A percentile compares a stretch with the other conserved stretches of the same genome.
Conservation (phyloP, 352 stramenopile species). For the Pythium insidiosum region DNA sequence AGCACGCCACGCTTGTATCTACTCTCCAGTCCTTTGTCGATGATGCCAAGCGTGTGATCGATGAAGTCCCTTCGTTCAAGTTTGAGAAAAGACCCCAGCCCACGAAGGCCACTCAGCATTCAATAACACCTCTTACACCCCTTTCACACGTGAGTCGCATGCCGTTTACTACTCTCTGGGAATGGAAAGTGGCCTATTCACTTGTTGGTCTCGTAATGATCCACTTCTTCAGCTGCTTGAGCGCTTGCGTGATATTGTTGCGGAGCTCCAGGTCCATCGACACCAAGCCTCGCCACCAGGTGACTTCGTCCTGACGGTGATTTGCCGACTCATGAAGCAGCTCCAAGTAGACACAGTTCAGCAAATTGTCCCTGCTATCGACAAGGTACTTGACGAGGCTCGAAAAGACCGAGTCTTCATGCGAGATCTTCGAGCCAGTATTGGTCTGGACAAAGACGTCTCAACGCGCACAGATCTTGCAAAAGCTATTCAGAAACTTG, state of each 20-base stretch:
- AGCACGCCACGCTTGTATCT: slow-evolving; percentile 21
- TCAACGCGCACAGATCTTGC: slow-evolving; percentile 20
- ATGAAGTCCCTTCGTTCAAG: too few species aligned
- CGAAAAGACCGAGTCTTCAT: slow-evolving; percentile 25
- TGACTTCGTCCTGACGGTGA: slow-evolving; percentile 24
- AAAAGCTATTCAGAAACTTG: too few species aligned
- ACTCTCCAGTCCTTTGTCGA: slow-evolving; percentile 27
- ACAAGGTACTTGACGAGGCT: slow-evolving; percentile 30
- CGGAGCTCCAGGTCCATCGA: slow-evolving; percentile 32
- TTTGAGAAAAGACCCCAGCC: too few species aligned
- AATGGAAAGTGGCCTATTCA: too few species aligned
- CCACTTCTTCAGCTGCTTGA: slow-evolving; percentile 19
- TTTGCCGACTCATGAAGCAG: slow-evolving; percentile 32
- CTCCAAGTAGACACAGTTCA: slow-evolving; percentile 27
- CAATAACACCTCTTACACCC: too few species aligned
- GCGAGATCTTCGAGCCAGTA: slow-evolving; percentile 17
- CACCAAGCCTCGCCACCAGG: slow-evolving; percentile 41
- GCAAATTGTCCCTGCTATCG: slow-evolving; percentile 22
- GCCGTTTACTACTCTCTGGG: too few species aligned
- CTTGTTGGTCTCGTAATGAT: too few species aligned
- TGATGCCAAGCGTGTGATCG: too few species aligned
- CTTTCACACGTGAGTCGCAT: too few species aligned
- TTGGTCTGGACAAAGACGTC: slow-evolving; percentile 25
- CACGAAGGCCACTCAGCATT: too few species aligned
- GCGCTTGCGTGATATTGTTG: slow-evolving; percentile 25